A percentile compares a stretch with the other conserved stretches of the same genome.
These are phyloP conservation scores for Rhizopogon vesiculosus DNA, from an alignment of 768 basidiomycete genomes.

Conservation along the genomic window DNA sequence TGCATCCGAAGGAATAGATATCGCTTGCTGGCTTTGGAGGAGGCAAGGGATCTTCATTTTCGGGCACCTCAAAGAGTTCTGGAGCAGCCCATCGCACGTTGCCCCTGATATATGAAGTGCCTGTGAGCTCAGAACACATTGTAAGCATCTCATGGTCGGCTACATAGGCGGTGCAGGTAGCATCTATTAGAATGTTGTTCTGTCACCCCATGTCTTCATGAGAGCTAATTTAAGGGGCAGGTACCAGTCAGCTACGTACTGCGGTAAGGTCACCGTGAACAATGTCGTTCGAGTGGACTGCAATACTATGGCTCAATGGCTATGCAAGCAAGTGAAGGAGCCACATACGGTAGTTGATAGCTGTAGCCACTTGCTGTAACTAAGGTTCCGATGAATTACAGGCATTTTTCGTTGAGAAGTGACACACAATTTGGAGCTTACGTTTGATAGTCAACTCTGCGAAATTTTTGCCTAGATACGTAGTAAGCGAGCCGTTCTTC, in stretches of 20 bases:
- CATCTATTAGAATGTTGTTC: slow-evolving; percentile 33
- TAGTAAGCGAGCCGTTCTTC: slow-evolving; percentile 22
- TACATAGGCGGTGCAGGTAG: slow-evolving; percentile 24
- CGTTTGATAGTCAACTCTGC: neutral
- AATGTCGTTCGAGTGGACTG: slow-evolving; percentile 19
- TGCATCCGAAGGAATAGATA: no score
- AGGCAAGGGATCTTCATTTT: no score
- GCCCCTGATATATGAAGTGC: slow-evolving; percentile 12
- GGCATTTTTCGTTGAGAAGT: neutral
- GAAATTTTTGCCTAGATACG: slow-evolving; percentile 14
- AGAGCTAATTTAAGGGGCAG: neutral
- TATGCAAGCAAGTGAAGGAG: neutral
- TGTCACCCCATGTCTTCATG: slow-evolving; percentile 6
- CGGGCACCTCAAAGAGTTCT: no score
- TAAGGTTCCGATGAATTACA: neutral
- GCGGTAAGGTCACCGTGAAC: no score
- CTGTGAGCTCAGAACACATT: slow-evolving; percentile 19
- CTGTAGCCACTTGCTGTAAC: slow-evolving; percentile 8
- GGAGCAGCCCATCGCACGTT: no score
- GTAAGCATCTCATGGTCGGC: slow-evolving; percentile 33
- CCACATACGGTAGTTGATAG: slow-evolving; percentile 15
- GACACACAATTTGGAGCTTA: slow-evolving; percentile 12
- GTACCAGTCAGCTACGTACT: slow-evolving; percentile 15
- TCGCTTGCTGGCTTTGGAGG: no score
- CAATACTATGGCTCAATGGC: neutral